A percentile compares a stretch with the other conserved stretches of the same genome.
phyloP scores from a whole-genome alignment of 768 basidiomycete genomes.

The Boletus bicolor region DNA sequence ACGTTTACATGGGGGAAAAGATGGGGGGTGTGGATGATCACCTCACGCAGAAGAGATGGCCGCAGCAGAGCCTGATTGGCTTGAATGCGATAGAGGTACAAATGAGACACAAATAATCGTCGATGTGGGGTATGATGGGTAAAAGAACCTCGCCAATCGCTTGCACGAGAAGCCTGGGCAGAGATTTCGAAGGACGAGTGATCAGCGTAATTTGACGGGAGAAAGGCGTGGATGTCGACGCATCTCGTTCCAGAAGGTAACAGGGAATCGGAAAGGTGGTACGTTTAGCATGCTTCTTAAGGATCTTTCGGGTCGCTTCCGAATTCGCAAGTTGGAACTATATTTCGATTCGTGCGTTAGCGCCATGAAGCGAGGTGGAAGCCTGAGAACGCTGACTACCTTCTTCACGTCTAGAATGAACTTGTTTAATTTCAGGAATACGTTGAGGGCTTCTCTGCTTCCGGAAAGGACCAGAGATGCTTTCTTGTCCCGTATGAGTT shows the following conservation, averaged over 20 bases:
- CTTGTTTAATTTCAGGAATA: conserved; percentile 73
- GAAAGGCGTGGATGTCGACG: conserved; percentile 9
- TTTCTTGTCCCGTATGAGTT: conserved; percentile 49
- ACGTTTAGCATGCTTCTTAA: conserved; percentile 92
- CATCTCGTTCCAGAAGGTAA: conserved; percentile 21
- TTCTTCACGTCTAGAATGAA: conserved; percentile 81
- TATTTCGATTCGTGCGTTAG: neutral
- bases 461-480: conserved; percentile 54
- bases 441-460: conserved; percentile 57
- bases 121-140: conserved; percentile 73
- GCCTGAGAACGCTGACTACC: conserved; percentile 34
- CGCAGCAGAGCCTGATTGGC: conserved; percentile 78
- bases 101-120: conserved; percentile 85
- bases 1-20: neutral
- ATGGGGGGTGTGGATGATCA: conserved; percentile 17
- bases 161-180: conserved; percentile 70
- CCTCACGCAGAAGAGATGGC: conserved; percentile 76
- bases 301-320: conserved; percentile 88
- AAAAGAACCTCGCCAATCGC: conserved; percentile 79
- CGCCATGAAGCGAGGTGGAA: neutral
- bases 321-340: conserved; percentile 82
- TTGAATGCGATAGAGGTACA: conserved; percentile 92
- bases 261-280: conserved; percentile 71
- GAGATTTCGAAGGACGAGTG: conserved; percentile 34
- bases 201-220: conserved; percentile 32